phyloP scores from a whole-genome alignment of 768 basidiomycete species.

The Lactarius tabidus region DNA sequence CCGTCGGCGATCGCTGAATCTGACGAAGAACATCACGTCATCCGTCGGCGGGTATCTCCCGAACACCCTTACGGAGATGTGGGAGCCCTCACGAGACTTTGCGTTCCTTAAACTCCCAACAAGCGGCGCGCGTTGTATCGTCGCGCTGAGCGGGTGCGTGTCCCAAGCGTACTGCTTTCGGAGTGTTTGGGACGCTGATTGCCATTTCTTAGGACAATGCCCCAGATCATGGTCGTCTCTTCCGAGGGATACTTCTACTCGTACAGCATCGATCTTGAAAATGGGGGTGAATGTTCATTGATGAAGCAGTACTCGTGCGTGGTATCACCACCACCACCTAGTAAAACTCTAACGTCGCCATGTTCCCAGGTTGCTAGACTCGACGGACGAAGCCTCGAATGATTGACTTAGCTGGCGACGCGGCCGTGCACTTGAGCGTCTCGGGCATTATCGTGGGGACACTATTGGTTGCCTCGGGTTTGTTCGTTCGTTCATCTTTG shows the following conservation, averaged over 20 bases:
- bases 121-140: conserved; percentile 75
- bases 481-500: conserved; percentile 2
- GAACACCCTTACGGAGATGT: conserved; percentile 87
- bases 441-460: background rate
- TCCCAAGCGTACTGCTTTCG: background rate
- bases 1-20: conserved; percentile 64
- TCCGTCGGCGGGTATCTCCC: conserved; percentile 84
- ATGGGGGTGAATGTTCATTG: conserved; percentile 90
- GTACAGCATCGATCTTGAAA: conserved; percentile 93
- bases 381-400: conserved; percentile 28
- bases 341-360: background rate
- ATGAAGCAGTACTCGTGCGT: conserved; percentile 87
- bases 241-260: conserved; percentile 95
- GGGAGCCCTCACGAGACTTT: conserved; percentile 95
- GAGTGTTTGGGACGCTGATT: background rate
- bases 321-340: background rate
- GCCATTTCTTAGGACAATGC: conserved; percentile 61
- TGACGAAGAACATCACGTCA: conserved; percentile 72
- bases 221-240: conserved; percentile 96
- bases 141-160: conserved; percentile 77
- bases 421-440: background rate
- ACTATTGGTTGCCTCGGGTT: background rate
- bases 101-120: conserved; percentile 84
- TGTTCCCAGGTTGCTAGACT: conserved; percentile 29
- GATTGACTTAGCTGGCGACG: conserved; percentile 1